phyloP scores from a whole-genome alignment of 306 rosid genomes.

The Rosa multiflora region DNA sequence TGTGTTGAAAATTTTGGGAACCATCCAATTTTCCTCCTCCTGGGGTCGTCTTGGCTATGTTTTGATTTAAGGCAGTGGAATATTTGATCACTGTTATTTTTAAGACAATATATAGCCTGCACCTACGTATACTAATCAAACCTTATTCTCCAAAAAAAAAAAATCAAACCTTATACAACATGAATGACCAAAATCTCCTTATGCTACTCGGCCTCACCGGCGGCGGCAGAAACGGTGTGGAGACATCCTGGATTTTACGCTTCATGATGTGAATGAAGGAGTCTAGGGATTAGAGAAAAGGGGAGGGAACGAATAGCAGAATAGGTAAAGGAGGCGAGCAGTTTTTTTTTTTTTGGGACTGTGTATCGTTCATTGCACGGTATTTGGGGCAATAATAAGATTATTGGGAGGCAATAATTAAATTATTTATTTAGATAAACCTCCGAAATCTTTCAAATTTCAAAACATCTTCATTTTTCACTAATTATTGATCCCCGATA shows the following conservation, averaged over 20 bases:
- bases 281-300: not conserved
- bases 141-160: too few relatives aligned
- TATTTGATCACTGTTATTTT: too few relatives aligned
- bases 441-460: too few relatives aligned
- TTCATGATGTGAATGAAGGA: not conserved
- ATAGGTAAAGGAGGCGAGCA: too few relatives aligned
- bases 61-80: not conserved
- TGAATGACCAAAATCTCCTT: not conserved
- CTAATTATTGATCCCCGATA: too few relatives aligned
- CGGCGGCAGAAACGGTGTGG: not conserved
- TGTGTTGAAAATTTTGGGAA: not conserved
- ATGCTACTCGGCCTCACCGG: not conserved
- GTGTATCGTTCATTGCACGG: not conserved
- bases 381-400: too few relatives aligned
- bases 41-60: not conserved
- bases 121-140: too few relatives aligned
- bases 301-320: not conserved
- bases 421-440: too few relatives aligned
- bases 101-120: too few relatives aligned
- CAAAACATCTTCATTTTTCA: too few relatives aligned
- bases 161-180: too few relatives aligned
- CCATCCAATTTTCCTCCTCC: not conserved
- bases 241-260: not conserved
- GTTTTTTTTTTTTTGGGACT: not conserved
- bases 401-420: too few relatives aligned